Conservation (phyloP, 805 yeast genomes). For the Suhomyces sp. region DNA sequence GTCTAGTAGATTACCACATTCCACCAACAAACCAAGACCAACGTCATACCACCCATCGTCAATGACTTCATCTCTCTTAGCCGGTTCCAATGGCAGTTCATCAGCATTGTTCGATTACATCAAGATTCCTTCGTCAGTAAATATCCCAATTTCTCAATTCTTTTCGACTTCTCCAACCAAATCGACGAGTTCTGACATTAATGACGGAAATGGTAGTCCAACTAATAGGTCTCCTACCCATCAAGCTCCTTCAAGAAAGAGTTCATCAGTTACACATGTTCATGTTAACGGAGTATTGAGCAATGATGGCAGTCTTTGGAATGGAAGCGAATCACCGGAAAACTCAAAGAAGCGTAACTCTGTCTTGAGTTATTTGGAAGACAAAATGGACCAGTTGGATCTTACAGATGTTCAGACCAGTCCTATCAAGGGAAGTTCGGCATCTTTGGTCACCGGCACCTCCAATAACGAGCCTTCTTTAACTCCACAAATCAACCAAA, state of each 20-base stretch:
- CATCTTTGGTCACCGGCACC: conserved; percentile 1
- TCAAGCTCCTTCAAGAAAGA: conserved; percentile 23
- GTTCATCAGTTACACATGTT: conserved; percentile 42
- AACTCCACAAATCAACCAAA: conserved; percentile 32
- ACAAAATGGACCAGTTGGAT: conserved; percentile 41
- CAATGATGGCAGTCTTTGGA: conserved; percentile 13
- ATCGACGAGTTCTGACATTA: conserved; percentile 20
- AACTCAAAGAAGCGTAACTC: conserved; percentile 33
- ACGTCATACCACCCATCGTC: conserved; percentile 79
- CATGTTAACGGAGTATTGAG: conserved; percentile 43
- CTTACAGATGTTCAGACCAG: conserved; percentile 26
- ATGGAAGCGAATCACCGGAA: conserved; percentile 12
- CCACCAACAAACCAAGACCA: conserved; percentile 67
- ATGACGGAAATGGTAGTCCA: conserved; percentile 10
- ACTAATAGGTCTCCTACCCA: conserved; percentile 4
- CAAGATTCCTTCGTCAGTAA: conserved; percentile 33
- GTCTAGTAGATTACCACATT: conserved; percentile 39
- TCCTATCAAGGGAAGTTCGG: conserved; percentile 14
- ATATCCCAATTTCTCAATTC: conserved; percentile 30
- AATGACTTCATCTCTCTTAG: conserved; percentile 29
- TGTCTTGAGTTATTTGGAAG: conserved; percentile 42
- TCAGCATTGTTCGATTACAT: conserved; percentile 31
- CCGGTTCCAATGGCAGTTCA: conserved; percentile 9
- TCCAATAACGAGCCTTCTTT: neutral
- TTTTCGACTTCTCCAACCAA: conserved; percentile 40